These are phyloP conservation scores for Blastobotrys elegans DNA, from an alignment of 1,139 yeast genomes.

Conservation along the genomic window DNA sequence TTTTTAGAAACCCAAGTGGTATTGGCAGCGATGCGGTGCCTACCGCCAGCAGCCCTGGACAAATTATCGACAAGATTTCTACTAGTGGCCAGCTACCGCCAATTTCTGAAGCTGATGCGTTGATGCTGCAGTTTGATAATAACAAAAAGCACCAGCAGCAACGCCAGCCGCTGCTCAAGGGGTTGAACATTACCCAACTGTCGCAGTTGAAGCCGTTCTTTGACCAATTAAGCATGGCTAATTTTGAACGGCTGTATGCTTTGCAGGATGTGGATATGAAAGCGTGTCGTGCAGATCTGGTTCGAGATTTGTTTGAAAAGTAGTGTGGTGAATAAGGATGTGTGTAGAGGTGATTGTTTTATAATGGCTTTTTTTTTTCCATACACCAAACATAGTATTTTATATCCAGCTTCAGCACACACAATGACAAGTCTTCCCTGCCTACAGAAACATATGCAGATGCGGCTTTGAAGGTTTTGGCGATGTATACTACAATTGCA, in stretches of 20 bases:
- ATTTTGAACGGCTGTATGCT: conserved; percentile 68
- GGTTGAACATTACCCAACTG: conserved; percentile 24
- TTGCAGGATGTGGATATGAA: conserved; percentile 46
- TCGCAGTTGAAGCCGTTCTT: conserved; percentile 60
- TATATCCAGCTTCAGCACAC: too few species aligned
- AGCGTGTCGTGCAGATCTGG: conserved; percentile 34
- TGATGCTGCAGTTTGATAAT: not conserved
- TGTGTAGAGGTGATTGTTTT: too few species aligned
- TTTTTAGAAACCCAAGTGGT: conserved; percentile 33
- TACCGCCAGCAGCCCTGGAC: not conserved
- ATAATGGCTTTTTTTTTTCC: too few species aligned
- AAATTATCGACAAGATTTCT: conserved; percentile 3
- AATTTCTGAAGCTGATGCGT: conserved; percentile 1
- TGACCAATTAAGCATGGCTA: conserved; percentile 62
- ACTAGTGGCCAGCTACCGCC: conserved; percentile 6
- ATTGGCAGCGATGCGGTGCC: not conserved
- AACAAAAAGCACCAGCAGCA: not conserved
- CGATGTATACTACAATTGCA: too few species aligned
- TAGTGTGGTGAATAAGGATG: too few species aligned
- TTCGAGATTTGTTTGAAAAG: conserved; percentile 3
- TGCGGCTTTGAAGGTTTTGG: too few species aligned
- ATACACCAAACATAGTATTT: too few species aligned
- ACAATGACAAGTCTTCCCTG: too few species aligned
- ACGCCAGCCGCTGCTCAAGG: conserved; percentile 12
- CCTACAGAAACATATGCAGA: too few species aligned